Evolutionary conservation across 2,329 filamentous ascomycete genomes (phyloP).

Genomic region (Penicillium hordei): DNA sequence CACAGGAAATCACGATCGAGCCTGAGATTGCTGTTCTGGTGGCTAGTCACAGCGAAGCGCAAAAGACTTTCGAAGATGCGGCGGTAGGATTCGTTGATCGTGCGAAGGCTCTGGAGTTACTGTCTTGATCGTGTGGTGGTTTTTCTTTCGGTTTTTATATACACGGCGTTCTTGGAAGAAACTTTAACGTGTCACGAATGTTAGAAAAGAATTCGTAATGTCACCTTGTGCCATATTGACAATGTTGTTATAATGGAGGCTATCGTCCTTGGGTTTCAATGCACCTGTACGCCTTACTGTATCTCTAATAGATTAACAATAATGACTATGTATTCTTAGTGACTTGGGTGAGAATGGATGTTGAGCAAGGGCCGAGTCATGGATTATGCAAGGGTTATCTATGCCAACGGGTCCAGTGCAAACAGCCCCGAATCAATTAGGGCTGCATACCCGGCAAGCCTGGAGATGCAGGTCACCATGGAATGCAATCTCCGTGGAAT

Average conservation of each 20-base stretch:
- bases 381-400: neutral
- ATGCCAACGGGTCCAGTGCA: neutral
- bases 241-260: neutral
- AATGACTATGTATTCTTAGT: neutral
- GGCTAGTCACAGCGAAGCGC: slow-evolving; percentile 19
- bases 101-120: neutral
- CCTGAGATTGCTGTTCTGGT: slow-evolving; percentile 23
- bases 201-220: neutral
- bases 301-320: neutral
- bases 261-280: neutral
- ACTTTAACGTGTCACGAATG: neutral
- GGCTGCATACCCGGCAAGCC: neutral
- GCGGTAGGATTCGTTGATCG: neutral
- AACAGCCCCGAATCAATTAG: neutral
- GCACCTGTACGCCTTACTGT: neutral
- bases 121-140: neutral
- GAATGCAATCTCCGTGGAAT: neutral
- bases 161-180: neutral
- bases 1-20: slow-evolving; percentile 47
- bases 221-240: neutral
- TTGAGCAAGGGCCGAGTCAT: too few species aligned
- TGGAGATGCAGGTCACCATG: neutral
- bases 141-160: neutral
- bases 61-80: slow-evolving; percentile 24
- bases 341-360: neutral